phyloP scores from a whole-genome alignment of 2,329 filamentous ascomycete genomes.

The Diplodia mutila region DNA sequence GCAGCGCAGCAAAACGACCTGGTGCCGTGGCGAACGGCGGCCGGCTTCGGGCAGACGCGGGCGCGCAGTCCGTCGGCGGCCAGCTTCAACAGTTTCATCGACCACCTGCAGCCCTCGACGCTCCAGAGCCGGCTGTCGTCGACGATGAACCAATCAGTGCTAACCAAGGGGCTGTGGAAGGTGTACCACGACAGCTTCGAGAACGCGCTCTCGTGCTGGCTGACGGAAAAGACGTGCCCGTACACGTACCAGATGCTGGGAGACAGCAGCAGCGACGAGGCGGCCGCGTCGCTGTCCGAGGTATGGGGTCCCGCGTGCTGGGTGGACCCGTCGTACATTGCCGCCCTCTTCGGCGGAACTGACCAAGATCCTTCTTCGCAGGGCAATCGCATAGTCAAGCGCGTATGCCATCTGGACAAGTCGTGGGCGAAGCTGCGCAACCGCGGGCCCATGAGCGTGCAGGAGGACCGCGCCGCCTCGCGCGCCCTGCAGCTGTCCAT shows the following conservation, averaged over 20 bases:
- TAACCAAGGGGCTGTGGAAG: conserved; percentile 51
- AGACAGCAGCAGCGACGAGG: conserved; percentile 30
- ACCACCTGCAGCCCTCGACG: conserved; percentile 9
- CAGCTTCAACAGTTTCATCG: conserved; percentile 16
- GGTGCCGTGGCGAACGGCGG: conserved; percentile 20
- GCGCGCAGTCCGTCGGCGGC: conserved; percentile 2
- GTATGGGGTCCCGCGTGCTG: conserved; percentile 50
- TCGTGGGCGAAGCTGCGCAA: conserved; percentile 47
- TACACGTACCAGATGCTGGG: conserved; percentile 42
- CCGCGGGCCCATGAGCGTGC: conserved; percentile 43
- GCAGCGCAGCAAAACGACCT: conserved; percentile 24
- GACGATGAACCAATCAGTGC: conserved; percentile 43
- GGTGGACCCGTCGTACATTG: background rate
- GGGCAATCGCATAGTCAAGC: conserved; percentile 54
- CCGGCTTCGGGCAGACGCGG: background rate
- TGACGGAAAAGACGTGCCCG: conserved; percentile 58
- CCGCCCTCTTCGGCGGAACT: background rate
- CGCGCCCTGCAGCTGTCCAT: conserved; percentile 55
- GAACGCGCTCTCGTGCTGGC: conserved; percentile 58
- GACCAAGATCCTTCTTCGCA: background rate
- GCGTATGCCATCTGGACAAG: conserved; percentile 54
- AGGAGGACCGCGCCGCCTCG: conserved; percentile 50
- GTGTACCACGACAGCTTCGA: conserved; percentile 61
- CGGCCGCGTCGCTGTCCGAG: conserved; percentile 30
- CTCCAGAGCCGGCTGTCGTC: conserved; percentile 36